Conservation (phyloP, 2,329 filamentous ascomycete species). For the Pleomassaria siparia region DNA sequence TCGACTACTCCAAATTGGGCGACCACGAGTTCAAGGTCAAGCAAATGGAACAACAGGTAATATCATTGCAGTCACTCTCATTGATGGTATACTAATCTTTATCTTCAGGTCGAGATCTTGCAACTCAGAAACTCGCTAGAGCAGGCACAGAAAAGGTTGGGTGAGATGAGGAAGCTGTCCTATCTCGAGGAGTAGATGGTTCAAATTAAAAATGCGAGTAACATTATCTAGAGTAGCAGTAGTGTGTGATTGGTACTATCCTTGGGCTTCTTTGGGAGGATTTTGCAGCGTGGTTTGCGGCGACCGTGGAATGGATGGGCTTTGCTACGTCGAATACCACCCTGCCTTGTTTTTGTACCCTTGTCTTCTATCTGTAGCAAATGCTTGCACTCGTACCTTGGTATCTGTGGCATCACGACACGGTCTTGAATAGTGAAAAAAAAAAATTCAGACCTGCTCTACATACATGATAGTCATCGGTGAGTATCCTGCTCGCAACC, state of each 20-base stretch:
- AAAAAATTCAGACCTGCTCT: too few species aligned
- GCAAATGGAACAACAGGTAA: slow-evolving; percentile 99
- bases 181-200: slow-evolving; percentile 58
- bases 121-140: slow-evolving; percentile 87
- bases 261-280: neutral
- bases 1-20: slow-evolving; percentile 86
- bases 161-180: slow-evolving; percentile 97
- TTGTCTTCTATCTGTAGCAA: neutral
- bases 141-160: slow-evolving; percentile 76
- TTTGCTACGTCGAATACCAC: slow-evolving; percentile 2
- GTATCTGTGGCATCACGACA: neutral
- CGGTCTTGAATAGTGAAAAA: neutral
- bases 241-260: neutral
- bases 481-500: too few species aligned
- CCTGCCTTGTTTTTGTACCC: neutral
- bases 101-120: slow-evolving; percentile 83
- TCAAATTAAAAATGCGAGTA: neutral
- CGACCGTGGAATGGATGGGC: neutral
- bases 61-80: slow-evolving; percentile 32
- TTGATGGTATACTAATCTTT: slow-evolving; percentile 14
- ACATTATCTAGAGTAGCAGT: neutral
- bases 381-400: neutral
- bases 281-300: neutral
- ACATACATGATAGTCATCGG: too few species aligned
- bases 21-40: slow-evolving; percentile 97